phyloP scores from a whole-genome alignment of 495 filamentous ascomycete genomes.

The Oidiodendron maius region DNA sequence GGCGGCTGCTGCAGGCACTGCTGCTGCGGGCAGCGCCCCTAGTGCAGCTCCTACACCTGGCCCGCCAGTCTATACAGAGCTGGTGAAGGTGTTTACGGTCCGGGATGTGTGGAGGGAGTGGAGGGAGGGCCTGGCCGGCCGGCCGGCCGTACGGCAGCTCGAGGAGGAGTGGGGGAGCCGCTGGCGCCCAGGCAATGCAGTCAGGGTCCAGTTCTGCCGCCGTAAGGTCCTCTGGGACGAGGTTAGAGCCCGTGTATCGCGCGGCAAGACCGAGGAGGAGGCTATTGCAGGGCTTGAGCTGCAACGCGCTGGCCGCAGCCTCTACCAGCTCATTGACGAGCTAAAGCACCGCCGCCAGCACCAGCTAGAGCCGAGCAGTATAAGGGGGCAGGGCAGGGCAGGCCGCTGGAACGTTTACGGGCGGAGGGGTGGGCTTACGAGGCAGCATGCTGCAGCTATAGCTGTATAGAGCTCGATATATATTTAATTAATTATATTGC shows the following conservation, averaged over 20 bases:
- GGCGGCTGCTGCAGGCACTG: background rate
- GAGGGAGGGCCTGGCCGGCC: conserved; percentile 2
- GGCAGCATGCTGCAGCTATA: too few species aligned
- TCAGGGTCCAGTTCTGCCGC: background rate
- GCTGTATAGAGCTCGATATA: background rate
- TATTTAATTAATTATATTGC: background rate
- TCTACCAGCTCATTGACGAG: background rate
- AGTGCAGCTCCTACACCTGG: background rate
- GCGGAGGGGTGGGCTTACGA: background rate
- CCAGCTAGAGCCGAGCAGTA: background rate
- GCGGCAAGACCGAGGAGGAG: background rate
- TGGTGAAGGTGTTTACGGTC: conserved; percentile 1
- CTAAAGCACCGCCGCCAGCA: background rate
- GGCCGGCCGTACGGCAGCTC: background rate
- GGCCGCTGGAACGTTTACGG: background rate
- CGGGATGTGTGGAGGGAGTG: conserved; percentile 6
- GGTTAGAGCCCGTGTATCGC: background rate
- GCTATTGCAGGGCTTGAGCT: conserved; percentile 1
- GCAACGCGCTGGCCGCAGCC: background rate
- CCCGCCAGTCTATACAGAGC: background rate
- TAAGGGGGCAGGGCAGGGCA: background rate
- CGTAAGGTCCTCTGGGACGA: conserved; percentile 7
- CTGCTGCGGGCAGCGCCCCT: background rate
- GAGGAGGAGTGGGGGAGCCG: conserved; percentile 1
- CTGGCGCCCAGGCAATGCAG: background rate